Evolutionary conservation across 2,329 filamentous ascomycete genomes (phyloP), one percentile per base, ranked within the genome.

Genomic region (Pseudogymnoascus sp.): DNA sequence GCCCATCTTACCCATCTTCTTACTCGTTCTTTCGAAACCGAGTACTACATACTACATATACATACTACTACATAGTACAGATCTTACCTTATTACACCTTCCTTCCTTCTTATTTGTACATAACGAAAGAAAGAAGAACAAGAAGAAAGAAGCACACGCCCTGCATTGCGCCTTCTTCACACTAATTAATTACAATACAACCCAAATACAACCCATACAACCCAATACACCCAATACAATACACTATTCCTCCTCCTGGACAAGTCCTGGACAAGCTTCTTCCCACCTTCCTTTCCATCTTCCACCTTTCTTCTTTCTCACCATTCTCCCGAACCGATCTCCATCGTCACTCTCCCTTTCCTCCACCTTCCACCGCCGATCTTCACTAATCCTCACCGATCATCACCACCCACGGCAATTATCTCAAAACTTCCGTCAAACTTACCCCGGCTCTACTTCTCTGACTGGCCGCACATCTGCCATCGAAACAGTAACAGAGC

Each of bases 351-450:
- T 24, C 22, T n/a, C 41, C 22, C 22, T 8, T 46, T 46, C 41
- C 41, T 46, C 41, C 41, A 46, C 41, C 41, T 46, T 46, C 41
- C 3, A 46, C 41, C 22, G 41, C 19, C 41, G 41, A 46, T 46
- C 41, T 46, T 46, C 41, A 46, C 41, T 26, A 46, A 46, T 46
- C 22, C 41, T 46, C 41, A 46, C 41, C 12, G 41, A 46, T 46
- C 41, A 26, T n/a, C 41, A 46, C 41, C 22, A 43, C 41, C 41
- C 14, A 46, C 41, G 41, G 41, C 41, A 46, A 46, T 46, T 46
- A 46, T 46, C 41, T 46, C 41, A 46, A 46, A 46, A 46, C 41
- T 46, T 46, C 41, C 41, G 22, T 46, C 41, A 46, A 46, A 46
- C 41, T n/a, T 7, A 46, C 41, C 41, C 22, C 41, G 41, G 41